phyloP scores from a whole-genome alignment of 495 filamentous ascomycete genomes.

The Aspergillus funiculosus region DNA sequence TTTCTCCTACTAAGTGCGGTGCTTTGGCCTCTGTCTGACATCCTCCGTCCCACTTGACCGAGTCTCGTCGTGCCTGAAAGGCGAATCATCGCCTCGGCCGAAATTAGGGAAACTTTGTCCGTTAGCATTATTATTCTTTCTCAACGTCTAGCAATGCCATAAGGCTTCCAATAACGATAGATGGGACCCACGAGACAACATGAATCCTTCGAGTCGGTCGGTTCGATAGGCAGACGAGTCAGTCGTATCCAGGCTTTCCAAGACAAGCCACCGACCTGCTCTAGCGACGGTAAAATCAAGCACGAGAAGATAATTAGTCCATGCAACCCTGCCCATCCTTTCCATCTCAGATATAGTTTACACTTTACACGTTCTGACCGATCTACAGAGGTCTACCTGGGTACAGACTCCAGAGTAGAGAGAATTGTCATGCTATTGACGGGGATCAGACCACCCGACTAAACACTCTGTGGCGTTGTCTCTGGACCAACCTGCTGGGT shows the following conservation, averaged over 20 bases:
- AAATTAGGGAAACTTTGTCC: constrained; percentile 4
- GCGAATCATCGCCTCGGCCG: background rate
- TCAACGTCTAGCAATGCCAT: background rate
- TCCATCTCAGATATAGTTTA: background rate
- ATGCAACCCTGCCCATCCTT: background rate
- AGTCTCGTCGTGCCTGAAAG: background rate
- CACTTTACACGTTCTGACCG: background rate
- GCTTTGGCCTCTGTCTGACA: constrained; percentile 9
- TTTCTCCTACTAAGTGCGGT: constrained; percentile 4
- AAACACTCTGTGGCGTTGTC: constrained; percentile 8
- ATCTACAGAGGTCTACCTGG: constrained; percentile 4
- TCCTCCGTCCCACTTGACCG: no score
- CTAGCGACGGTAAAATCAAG: no score
- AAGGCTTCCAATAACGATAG: constrained; percentile 14
- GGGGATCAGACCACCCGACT: constrained; percentile 12
- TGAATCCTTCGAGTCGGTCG: constrained; percentile 2
- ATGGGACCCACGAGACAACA: constrained; percentile 17
- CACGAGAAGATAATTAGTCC: background rate
- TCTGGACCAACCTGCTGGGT: constrained; percentile 12
- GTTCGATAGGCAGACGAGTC: no score
- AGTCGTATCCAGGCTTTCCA: no score
- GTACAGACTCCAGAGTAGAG: no score
- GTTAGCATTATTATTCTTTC: background rate
- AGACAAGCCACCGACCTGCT: no score
- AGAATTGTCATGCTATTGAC: no score